Base-by-base conservation (phyloP, 2,329 filamentous ascomycete genomes). In the Bertia moriformis region DNA sequence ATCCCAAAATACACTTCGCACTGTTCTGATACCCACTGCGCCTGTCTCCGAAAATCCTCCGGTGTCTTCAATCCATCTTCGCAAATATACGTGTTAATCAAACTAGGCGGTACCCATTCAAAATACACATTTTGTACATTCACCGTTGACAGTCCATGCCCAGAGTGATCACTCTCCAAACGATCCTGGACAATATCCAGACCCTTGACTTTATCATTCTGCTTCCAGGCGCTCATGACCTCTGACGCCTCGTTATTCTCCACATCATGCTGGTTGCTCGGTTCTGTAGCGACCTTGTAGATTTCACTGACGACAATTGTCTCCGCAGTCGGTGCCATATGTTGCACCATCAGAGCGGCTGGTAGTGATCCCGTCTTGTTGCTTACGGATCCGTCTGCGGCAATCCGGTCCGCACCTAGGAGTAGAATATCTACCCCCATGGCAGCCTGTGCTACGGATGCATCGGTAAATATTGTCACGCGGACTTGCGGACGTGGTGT, bases 291-390 rank as follows among this genome's bases (percentile, higher is more conserved):
- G 18, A 83, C 64, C 53, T 83, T 83, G 38, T 79, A 76, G 4
- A 64, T 58, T 40, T 78, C 72, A 35, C 69, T 68, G 3, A 82
- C 45, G 0, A 74, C 68, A 2, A 79, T 52, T 0, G 78, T 58
- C 41, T 63, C 66, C 10, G 57, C 62, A 0, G 43, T 43, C 1
- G 65, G 61, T 3, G 64, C 61, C 3, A 69, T 52, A 38, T 68
- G 52, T 39, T 63, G 70, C 4, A 71, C 67, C 38, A 68, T 63
- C 1, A 81, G 57, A 0, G 73, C 63, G 1, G 71, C 66, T 1
- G 73, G 66, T 4, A 82, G 53, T 1, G 73, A 78, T 0, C 78
- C 78, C 0, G 66, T 74, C 53, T 83, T 83, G 55, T 83, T 83
- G 51, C 67, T 74, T 14, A 82, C 69, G 19, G 71, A 66, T 2